phyloP scores from a whole-genome alignment of 768 basidiomycete genomes.

The Hypsizygus marmoreus region DNA sequence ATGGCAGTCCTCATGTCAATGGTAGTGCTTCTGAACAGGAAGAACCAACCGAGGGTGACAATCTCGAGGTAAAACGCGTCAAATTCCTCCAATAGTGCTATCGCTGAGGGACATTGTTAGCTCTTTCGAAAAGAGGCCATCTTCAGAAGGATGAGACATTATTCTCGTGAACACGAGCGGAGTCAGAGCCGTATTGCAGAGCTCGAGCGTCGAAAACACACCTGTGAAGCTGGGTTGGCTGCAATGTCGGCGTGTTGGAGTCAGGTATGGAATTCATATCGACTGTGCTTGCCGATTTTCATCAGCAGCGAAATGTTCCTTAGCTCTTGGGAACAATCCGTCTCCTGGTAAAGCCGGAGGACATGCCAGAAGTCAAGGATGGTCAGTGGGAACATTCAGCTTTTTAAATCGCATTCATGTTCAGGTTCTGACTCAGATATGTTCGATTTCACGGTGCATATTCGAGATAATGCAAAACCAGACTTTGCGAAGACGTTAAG shows the following conservation, averaged over 20 bases:
- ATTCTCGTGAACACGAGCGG: conserved; percentile 73
- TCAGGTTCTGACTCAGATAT: conserved; percentile 34
- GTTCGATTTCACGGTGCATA: conserved; percentile 46
- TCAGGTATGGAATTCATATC: conserved; percentile 49
- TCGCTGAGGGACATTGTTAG: conserved; percentile 38
- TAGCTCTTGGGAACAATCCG: conserved; percentile 72
- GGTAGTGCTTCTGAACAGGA: conserved; percentile 43
- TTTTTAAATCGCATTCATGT: conserved; percentile 6
- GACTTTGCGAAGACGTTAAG: conserved; percentile 48
- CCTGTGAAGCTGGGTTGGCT: conserved; percentile 70
- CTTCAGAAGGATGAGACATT: conserved; percentile 81
- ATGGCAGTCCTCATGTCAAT: conserved; percentile 58
- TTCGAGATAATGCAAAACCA: conserved; percentile 36
- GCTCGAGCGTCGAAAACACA: conserved; percentile 64
- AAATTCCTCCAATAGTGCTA: conserved; percentile 16
- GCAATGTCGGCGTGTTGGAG: conserved; percentile 82
- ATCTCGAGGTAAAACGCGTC: conserved; percentile 59
- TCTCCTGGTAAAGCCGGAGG: conserved; percentile 54
- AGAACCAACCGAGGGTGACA: conserved; percentile 53
- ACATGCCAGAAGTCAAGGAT: conserved; percentile 43
- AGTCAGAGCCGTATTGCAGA: conserved; percentile 60
- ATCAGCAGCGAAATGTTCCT: not conserved
- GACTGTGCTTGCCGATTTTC: conserved; percentile 6
- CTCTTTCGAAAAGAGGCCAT: conserved; percentile 87
- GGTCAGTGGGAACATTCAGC: conserved; percentile 42